Conservation (phyloP, 805 yeast species). For the Sugiyamaella smithiae region DNA sequence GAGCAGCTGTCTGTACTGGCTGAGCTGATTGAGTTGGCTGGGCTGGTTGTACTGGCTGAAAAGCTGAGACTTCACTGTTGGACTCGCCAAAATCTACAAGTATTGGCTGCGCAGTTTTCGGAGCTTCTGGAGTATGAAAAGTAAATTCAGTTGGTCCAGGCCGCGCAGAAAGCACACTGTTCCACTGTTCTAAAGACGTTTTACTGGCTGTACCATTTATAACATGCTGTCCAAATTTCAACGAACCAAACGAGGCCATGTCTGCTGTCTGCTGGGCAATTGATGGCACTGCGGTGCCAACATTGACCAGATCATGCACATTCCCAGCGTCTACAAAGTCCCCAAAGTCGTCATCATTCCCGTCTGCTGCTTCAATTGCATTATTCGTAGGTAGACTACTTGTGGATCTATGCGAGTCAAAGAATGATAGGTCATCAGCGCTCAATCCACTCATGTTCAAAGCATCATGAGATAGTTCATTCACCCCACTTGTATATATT, state of each 20-base stretch:
- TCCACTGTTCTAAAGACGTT: constrained; percentile 20
- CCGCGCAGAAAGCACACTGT: constrained; percentile 17
- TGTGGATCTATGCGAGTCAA: constrained; percentile 15
- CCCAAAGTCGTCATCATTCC: constrained; percentile 43
- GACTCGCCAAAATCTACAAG: background rate
- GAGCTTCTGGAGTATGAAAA: background rate
- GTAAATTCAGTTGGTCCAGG: constrained; percentile 13
- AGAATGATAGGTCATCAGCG: constrained; percentile 21
- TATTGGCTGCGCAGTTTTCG: background rate
- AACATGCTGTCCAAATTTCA: background rate
- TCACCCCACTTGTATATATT: no score
- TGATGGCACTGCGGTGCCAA: background rate
- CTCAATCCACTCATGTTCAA: constrained; percentile 13
- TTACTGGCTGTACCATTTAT: constrained; percentile 1
- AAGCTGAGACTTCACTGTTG: background rate
- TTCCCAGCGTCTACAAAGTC: constrained; percentile 48
- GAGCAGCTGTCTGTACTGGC: background rate
- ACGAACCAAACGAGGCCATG: constrained; percentile 6
- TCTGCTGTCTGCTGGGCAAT: constrained; percentile 9
- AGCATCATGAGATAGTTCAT: no score
- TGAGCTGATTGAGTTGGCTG: background rate
- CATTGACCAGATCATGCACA: background rate
- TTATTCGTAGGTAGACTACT: no score
- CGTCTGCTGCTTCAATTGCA: background rate
- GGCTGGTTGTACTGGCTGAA: background rate